Evolutionary conservation across 1,284 basidiomycete species (phyloP).

Genomic region (Phellopilus nigrolimitatus): DNA sequence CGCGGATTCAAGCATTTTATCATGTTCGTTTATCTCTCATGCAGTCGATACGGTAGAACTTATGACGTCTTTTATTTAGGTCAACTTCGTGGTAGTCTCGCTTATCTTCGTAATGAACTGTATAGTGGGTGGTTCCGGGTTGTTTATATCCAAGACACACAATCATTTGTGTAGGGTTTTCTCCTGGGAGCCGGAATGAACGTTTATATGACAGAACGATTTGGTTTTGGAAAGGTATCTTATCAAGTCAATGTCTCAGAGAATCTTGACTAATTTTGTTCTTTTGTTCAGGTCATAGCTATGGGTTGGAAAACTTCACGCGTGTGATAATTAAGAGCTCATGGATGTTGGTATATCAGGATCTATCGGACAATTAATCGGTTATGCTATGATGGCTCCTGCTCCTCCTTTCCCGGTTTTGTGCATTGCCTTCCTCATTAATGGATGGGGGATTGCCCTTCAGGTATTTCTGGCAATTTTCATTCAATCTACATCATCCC

Average conservation of each 20-base stretch:
- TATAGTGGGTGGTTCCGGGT: conserved; percentile 11
- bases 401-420: conserved; percentile 67
- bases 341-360: no score
- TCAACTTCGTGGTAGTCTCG: conserved; percentile 17
- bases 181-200: conserved; percentile 23
- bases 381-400: conserved; percentile 41
- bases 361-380: conserved; percentile 30
- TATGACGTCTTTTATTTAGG: background rate
- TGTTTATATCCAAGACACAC: background rate
- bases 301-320: conserved; percentile 14
- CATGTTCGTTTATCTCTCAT: conserved; percentile 2
- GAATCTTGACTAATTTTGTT: conserved; percentile 28
- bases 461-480: conserved; percentile 33
- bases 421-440: conserved; percentile 52
- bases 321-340: background rate
- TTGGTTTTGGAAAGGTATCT: conserved; percentile 31
- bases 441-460: conserved; percentile 56
- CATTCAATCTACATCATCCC: background rate
- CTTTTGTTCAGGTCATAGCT: conserved; percentile 41
- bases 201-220: conserved; percentile 29
- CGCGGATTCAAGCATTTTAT: conserved; percentile 17
- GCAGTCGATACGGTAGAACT: background rate
- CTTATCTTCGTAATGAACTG: conserved; percentile 17
- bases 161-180: conserved; percentile 14
- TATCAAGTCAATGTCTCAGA: background rate